Percentiles rank a stretch among this genome's conserved stretches.
Evolutionary conservation across 352 stramenopile species (phyloP).

Genomic region (Globisporangium perplexum): DNA sequence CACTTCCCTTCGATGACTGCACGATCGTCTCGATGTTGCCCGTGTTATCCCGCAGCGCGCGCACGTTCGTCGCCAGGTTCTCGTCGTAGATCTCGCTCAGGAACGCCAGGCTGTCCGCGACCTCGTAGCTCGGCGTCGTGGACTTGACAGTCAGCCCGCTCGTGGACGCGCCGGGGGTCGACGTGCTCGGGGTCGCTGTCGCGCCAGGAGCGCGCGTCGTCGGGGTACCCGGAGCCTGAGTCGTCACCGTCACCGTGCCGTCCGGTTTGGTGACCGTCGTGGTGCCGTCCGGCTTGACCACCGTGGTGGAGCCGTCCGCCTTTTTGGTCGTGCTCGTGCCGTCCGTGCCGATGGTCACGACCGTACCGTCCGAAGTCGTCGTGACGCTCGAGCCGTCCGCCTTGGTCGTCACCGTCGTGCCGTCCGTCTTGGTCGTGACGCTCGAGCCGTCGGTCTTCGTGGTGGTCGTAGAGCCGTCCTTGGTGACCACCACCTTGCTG

Average conservation of each 20-base stretch:
- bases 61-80: conserved; percentile 35
- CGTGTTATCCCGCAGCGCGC: conserved; percentile 43
- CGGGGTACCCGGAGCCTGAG: conserved; percentile 5
- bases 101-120: conserved; percentile 32
- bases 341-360: conserved; percentile 1
- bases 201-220: neutral
- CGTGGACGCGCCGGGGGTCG: conserved; percentile 2
- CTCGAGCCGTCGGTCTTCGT: conserved; percentile 4
- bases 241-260: conserved; percentile 7
- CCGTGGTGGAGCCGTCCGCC: neutral
- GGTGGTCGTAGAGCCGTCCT: conserved; percentile 5
- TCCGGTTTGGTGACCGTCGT: conserved; percentile 2
- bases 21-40: conserved; percentile 51
- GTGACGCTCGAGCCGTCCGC: conserved; percentile 3
- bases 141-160: conserved; percentile 9
- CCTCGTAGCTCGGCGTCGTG: conserved; percentile 13
- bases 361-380: conserved; percentile 7
- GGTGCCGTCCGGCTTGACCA: conserved; percentile 7
- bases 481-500: conserved; percentile 3
- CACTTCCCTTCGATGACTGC: conserved; percentile 32
- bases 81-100: conserved; percentile 50
- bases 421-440: conserved; percentile 3
- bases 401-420: neutral
- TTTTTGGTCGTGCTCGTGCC: conserved; percentile 3
- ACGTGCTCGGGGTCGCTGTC: neutral